phyloP scores from a whole-genome alignment of 441 rosid genomes.

The Caryocar brasiliense region DNA sequence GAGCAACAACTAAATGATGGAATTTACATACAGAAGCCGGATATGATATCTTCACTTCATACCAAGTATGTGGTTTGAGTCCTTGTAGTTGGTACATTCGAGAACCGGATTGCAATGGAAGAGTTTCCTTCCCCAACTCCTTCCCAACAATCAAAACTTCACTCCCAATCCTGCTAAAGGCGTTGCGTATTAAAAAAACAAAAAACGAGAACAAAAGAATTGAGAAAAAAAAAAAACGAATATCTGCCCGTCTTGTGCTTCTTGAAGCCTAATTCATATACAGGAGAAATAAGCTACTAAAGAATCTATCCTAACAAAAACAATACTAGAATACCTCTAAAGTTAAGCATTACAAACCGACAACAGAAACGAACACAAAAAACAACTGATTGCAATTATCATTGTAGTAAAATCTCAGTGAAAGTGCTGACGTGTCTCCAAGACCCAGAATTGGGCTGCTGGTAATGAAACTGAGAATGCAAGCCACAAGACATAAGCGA shows the following conservation, averaged over 20 bases:
- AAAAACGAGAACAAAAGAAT: too few species aligned
- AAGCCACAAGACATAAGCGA: constrained; percentile 15
- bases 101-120: constrained; percentile 50
- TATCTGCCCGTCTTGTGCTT: too few species aligned
- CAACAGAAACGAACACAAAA: neutral
- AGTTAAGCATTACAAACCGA: too few species aligned
- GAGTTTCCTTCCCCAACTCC: constrained; percentile 58
- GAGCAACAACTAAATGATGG: constrained; percentile 6
- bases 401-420: neutral
- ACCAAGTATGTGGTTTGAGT: constrained; percentile 60
- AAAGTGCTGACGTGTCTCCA: constrained; percentile 32
- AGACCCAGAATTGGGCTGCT: constrained; percentile 16
- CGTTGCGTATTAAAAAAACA: too few species aligned
- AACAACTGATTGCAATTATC: neutral
- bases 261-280: too few species aligned
- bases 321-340: too few species aligned
- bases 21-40: constrained; percentile 85
- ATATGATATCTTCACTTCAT: constrained; percentile 95
- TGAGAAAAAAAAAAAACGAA: neutral
- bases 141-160: constrained; percentile 47
- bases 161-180: constrained; percentile 33
- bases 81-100: constrained; percentile 48
- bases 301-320: too few species aligned
- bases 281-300: too few species aligned
- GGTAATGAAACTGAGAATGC: constrained; percentile 17